Conservation (phyloP, 768 basidiomycete genomes). For the Termitomyces sp. region DNA sequence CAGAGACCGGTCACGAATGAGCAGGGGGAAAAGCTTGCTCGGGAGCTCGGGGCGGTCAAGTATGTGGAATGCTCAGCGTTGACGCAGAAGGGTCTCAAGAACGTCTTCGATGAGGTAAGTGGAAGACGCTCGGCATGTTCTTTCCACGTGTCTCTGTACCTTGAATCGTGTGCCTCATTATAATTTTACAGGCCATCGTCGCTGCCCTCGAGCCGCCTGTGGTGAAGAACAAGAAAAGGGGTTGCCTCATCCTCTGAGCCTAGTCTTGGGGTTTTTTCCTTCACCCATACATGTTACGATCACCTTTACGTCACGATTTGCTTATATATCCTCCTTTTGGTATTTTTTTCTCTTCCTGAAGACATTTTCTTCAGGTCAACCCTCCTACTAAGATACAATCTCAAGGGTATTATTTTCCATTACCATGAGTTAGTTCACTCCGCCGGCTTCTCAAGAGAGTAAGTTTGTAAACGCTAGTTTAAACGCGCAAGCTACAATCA, state of each 20-base stretch:
- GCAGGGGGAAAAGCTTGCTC: constrained; percentile 90
- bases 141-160: constrained; percentile 6
- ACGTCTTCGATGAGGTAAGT: constrained; percentile 98
- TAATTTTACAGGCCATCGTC: constrained; percentile 76
- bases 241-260: constrained; percentile 81
- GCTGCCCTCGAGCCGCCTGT: constrained; percentile 97
- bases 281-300: constrained; percentile 27
- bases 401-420: constrained; percentile 18
- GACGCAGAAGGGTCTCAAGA: constrained; percentile 99
- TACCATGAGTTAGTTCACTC: constrained; percentile 2
- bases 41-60: constrained; percentile 97
- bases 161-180: constrained; percentile 8
- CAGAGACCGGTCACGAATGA: constrained; percentile 88
- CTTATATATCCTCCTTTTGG: constrained; percentile 40
- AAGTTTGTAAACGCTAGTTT: constrained; percentile 4
- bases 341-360: constrained; percentile 34
- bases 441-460: not conserved
- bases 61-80: constrained; percentile 99
- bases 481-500: constrained; percentile 1
- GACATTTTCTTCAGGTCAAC: constrained; percentile 24
- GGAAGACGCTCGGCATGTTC: constrained; percentile 1
- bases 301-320: constrained; percentile 36
- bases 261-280: constrained; percentile 17
- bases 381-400: constrained; percentile 16
- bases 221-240: constrained; percentile 69